Base-by-base conservation (phyloP, 1,139 yeast genomes). In the Taphrina confusa region DNA sequence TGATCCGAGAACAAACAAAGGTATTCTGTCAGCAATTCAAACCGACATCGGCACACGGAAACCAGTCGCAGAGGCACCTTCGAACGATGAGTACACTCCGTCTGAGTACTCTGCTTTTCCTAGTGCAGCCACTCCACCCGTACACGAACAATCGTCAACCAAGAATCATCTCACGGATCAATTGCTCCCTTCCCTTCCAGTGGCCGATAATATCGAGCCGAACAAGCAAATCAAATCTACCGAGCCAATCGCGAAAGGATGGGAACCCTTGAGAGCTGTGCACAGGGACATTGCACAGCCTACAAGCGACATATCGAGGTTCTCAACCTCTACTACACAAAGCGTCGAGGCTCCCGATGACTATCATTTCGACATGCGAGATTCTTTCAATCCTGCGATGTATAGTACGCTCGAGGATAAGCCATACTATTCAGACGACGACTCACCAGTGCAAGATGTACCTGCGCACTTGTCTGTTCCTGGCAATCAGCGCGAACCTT, bases 321-420 rank as follows among this genome's bases (percentile, higher is more conserved):
- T 45, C 18, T 45, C 50, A 6, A 45, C 33, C 18, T 45, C 50
- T 16, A 45, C 50, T 9, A 30, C 20, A 2, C 50, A 45, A 16
- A 22, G 31, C 14, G 6, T 6, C 11, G 50, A 28, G 9, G 33
- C 9, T 9, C 47, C 47, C 12, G 50, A 45, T 16, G 52, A 47
- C 23, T 47, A 47, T 33, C 27, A 12, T 9, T 47, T 47, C 20
- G 52, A 47, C n/a, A 47, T 47, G 52, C 4, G 34, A 14, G 52
- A 47, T 20, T 9, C 30, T 12, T 47, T 47, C 42, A 47, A 47
- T 25, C 52, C 52, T 18, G 52, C 52, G 6, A 47, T 47, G 27
- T 22, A n/a, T 14, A 33, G 16, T 18, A 33, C 39, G 5, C 30
- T 47, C 4, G 33, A 45, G 14, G 50, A 45, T 18, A 30, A 30